A percentile compares a stretch with the other conserved stretches of the same genome.
Conservation (phyloP, 768 basidiomycete species). For the Scleroderma citrinum region DNA sequence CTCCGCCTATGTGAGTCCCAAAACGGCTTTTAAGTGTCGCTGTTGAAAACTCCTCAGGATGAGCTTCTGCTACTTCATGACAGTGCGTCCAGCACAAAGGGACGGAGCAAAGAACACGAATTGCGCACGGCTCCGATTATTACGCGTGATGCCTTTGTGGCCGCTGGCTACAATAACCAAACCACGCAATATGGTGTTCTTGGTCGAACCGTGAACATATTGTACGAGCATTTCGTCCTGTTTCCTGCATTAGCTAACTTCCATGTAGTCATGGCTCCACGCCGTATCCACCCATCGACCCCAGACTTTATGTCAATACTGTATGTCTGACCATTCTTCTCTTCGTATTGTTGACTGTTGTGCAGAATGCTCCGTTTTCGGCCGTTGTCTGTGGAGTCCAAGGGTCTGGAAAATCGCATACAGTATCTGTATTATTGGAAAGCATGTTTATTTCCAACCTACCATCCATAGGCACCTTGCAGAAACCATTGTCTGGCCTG, state of each 20-base stretch:
- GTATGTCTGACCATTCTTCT: conserved; percentile 28
- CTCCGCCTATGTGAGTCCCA: conserved; percentile 18
- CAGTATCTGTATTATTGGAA: conserved; percentile 61
- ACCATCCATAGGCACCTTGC: conserved; percentile 42
- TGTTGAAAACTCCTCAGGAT: conserved; percentile 14
- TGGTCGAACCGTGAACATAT: conserved; percentile 40
- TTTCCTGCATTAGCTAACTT: not conserved
- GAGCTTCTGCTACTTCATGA: conserved; percentile 30
- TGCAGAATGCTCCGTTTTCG: conserved; percentile 67
- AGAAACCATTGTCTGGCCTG: conserved; percentile 54
- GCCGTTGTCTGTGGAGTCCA: conserved; percentile 74
- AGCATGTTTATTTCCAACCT: conserved; percentile 59
- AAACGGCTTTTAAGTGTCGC: not conserved
- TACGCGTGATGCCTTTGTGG: conserved; percentile 43
- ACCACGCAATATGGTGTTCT: conserved; percentile 58
- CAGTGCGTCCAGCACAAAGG: conserved; percentile 8
- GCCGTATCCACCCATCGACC: conserved; percentile 34
- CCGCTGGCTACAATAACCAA: conserved; percentile 27
- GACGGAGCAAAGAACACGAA: conserved; percentile 27
- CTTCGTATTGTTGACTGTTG: not conserved
- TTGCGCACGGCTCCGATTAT: conserved; percentile 45
- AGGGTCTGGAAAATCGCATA: conserved; percentile 73
- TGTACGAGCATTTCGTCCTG: conserved; percentile 30
- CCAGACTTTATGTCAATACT: conserved; percentile 62
- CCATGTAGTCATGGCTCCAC: conserved; percentile 28